Percentiles rank a stretch among this genome's conserved stretches.
Conservation (phyloP, 768 basidiomycete genomes). For the Nevesoporus exiguus region DNA sequence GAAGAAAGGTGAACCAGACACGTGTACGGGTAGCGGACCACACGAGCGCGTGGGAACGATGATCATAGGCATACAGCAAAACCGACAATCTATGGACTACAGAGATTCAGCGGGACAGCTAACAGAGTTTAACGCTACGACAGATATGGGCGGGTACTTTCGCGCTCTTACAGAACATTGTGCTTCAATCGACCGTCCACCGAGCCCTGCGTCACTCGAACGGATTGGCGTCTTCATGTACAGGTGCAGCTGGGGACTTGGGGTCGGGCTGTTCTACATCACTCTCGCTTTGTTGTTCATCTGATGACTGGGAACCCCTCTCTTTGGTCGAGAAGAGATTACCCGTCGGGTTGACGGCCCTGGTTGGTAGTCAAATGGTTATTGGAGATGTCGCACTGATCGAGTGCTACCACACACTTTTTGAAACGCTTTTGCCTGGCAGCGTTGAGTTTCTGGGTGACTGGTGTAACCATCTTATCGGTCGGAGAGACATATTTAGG, state of each 20-base stretch:
- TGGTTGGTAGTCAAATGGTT: constrained; percentile 20
- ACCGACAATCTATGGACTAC: constrained; percentile 22
- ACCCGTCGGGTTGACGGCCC: constrained; percentile 58
- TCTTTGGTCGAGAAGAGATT: constrained; percentile 49
- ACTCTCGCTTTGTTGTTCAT: constrained; percentile 34
- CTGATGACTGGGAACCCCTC: constrained; percentile 30
- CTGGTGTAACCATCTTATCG: constrained; percentile 92
- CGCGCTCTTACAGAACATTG: constrained; percentile 26
- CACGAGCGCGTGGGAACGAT: constrained; percentile 28
- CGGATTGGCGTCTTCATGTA: constrained; percentile 67
- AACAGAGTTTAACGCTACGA: constrained; percentile 23
- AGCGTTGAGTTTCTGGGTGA: constrained; percentile 86
- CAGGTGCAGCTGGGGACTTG: constrained; percentile 26
- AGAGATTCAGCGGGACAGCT: constrained; percentile 31
- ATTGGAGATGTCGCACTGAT: constrained; percentile 7
- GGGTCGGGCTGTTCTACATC: constrained; percentile 39
- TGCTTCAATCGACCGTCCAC: constrained; percentile 3
- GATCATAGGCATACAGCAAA: constrained; percentile 21
- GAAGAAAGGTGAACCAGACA: not conserved
- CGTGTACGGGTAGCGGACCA: constrained; percentile 4
- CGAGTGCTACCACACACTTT: constrained; percentile 54
- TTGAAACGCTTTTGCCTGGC: constrained; percentile 91
- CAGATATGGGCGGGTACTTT: constrained; percentile 22
- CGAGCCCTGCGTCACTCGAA: constrained; percentile 39
- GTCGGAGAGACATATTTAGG: constrained; percentile 89